Conservation (phyloP, 176 grass and related monocot species). For the Avena atlantica region DNA sequence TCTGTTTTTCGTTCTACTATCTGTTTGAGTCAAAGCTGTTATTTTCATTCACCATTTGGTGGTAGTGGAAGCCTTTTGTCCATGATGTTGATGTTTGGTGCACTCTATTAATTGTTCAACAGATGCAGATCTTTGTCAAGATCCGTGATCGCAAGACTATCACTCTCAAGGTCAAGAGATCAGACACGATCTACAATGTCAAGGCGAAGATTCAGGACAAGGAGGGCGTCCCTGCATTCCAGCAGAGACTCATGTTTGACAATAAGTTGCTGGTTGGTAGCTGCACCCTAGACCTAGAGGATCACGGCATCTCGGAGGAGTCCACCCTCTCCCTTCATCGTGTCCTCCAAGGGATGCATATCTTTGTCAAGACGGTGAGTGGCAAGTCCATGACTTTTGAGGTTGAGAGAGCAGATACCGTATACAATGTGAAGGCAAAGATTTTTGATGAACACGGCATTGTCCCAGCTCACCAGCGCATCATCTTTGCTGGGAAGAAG, state of each 20-base stretch:
- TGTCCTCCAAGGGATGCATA: background rate
- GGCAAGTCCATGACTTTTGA: background rate
- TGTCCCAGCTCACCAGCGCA: background rate
- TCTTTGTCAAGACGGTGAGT: background rate
- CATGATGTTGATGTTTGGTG: no score
- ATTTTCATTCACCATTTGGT: no score
- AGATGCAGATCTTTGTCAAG: no score
- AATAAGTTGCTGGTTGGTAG: background rate
- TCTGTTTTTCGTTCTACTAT: no score
- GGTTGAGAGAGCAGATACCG: background rate
- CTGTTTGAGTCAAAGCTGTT: no score
- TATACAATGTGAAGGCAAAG: background rate
- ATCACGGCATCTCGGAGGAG: background rate
- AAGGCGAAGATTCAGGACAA: conserved; percentile 7
- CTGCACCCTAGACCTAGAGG: background rate
- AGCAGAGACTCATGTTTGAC: background rate
- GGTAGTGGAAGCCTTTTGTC: no score
- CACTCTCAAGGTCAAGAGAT: background rate
- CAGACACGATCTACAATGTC: background rate
- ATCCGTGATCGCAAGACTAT: background rate
- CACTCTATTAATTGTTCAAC: no score
- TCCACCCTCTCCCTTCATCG: background rate
- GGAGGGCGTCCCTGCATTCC: background rate
- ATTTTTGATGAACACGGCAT: background rate
- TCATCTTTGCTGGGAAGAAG: background rate